These are phyloP conservation scores for Geotrichum armillariae DNA, from an alignment of 1,139 yeast species.

Conservation along the genomic window DNA sequence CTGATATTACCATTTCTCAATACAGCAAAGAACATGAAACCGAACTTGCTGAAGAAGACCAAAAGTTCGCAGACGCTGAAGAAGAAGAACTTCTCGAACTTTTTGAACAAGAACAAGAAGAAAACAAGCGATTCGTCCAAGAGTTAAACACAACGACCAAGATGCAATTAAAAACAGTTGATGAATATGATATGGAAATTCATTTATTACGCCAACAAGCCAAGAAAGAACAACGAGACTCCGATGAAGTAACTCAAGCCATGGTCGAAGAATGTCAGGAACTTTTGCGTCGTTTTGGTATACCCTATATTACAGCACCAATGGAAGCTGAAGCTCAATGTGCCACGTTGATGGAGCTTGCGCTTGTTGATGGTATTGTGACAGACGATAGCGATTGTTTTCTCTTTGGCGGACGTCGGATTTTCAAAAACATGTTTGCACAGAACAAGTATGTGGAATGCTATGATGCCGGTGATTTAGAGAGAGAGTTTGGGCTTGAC, in stretches of 20 bases:
- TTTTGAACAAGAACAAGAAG: conserved; percentile 66
- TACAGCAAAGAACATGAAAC: conserved; percentile 25
- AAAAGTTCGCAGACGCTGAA: conserved; percentile 66
- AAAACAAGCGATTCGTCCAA: conserved; percentile 61
- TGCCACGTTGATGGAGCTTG: conserved; percentile 65
- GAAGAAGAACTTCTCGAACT: conserved; percentile 65
- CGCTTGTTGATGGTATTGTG: conserved; percentile 88
- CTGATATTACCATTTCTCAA: not conserved
- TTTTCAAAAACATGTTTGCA: conserved; percentile 85
- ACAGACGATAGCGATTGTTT: conserved; percentile 98
- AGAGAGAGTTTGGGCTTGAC: conserved; percentile 61
- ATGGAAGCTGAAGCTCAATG: conserved; percentile 99
- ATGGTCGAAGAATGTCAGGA: conserved; percentile 94
- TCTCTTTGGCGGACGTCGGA: conserved; percentile 81
- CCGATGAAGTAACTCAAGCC: conserved; percentile 84
- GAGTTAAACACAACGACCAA: conserved; percentile 19
- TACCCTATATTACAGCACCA: conserved; percentile 92
- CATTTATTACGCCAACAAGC: conserved; percentile 53
- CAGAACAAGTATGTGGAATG: conserved; percentile 90
- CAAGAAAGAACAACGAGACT: conserved; percentile 72
- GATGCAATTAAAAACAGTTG: conserved; percentile 19
- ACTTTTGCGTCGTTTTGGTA: conserved; percentile 79
- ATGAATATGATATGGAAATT: conserved; percentile 54
- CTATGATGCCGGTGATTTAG: conserved; percentile 63
- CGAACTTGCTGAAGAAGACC: conserved; percentile 37